These are phyloP conservation scores for Neoscytalidium dimidiatum DNA, from an alignment of 2,329 filamentous ascomycete genomes.

Conservation along the genomic window DNA sequence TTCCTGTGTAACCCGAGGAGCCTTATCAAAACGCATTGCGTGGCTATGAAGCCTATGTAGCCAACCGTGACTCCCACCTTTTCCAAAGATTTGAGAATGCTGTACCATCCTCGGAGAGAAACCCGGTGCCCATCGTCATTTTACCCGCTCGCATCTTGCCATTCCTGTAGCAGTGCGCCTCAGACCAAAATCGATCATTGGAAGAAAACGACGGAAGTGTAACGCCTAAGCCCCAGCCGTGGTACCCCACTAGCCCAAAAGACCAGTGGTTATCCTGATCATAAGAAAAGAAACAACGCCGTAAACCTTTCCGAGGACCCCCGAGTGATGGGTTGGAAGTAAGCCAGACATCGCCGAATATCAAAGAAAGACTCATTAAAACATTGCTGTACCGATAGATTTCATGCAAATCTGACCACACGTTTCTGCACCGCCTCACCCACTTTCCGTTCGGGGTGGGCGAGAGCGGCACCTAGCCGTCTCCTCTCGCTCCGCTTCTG, in stretches of 20 bases:
- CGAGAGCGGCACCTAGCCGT: slow-evolving; percentile 24
- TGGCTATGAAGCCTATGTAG: background rate
- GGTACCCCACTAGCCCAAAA: slow-evolving; percentile 10
- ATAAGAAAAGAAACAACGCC: background rate
- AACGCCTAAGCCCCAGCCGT: background rate
- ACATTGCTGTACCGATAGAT: background rate
- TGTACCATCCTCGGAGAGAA: background rate
- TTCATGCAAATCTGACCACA: slow-evolving; percentile 14
- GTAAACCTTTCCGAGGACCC: background rate
- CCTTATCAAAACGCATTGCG: background rate
- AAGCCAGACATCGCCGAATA: too few relatives aligned
- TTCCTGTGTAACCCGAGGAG: background rate
- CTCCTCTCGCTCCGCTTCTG: slow-evolving; percentile 58
- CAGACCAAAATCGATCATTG: background rate
- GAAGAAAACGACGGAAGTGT: background rate
- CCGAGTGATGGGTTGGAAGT: background rate
- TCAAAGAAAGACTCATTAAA: background rate
- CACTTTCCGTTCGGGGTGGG: background rate
- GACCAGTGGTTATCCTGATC: background rate
- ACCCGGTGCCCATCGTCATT: background rate
- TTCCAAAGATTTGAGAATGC: background rate
- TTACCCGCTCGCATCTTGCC: background rate
- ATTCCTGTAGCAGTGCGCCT: background rate
- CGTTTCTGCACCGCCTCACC: background rate
- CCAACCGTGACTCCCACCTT: background rate